Conservation (phyloP, 2,329 filamentous ascomycete species). For the Coniochaeta sp. region DNA sequence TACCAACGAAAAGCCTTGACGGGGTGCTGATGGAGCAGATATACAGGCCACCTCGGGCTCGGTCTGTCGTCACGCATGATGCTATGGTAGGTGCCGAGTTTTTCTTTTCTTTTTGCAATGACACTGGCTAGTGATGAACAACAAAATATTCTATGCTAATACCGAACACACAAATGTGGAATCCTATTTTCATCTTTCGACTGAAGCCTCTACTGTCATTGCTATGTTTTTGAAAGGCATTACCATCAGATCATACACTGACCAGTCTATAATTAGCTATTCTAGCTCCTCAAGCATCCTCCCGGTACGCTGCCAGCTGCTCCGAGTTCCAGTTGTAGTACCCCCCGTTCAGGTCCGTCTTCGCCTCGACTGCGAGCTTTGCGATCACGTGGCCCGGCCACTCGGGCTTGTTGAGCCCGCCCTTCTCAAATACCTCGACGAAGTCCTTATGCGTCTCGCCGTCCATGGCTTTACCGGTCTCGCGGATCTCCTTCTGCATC, state of each 20-base stretch:
- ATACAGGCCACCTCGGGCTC: neutral
- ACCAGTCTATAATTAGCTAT: constrained; percentile 5
- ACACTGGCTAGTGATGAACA: constrained; percentile 54
- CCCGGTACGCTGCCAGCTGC: constrained; percentile 48
- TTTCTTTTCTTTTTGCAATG: neutral
- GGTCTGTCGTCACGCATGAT: neutral
- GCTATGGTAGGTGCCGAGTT: constrained; percentile 14
- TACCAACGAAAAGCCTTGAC: neutral
- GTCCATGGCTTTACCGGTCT: constrained; percentile 45
- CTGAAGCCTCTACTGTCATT: constrained; percentile 46
- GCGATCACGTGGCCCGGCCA: constrained; percentile 84
- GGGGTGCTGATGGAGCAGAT: neutral
- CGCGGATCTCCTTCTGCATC: constrained; percentile 80
- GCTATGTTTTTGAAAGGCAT: constrained; percentile 16
- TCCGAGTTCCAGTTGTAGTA: constrained; percentile 52
- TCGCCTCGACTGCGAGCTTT: constrained; percentile 60
- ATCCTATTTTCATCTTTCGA: constrained; percentile 76
- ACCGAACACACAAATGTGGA: constrained; percentile 62
- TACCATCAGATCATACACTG: constrained; percentile 12
- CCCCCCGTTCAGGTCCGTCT: constrained; percentile 64
- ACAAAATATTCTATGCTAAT: constrained; percentile 72
- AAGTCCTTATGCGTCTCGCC: constrained; percentile 60
- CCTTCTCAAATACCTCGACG: constrained; percentile 59
- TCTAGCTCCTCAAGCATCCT: constrained; percentile 17
- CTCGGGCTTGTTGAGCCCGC: constrained; percentile 70